Conservation (phyloP, 2,329 filamentous ascomycete species). For the Pseudogymnoascus sp. region DNA sequence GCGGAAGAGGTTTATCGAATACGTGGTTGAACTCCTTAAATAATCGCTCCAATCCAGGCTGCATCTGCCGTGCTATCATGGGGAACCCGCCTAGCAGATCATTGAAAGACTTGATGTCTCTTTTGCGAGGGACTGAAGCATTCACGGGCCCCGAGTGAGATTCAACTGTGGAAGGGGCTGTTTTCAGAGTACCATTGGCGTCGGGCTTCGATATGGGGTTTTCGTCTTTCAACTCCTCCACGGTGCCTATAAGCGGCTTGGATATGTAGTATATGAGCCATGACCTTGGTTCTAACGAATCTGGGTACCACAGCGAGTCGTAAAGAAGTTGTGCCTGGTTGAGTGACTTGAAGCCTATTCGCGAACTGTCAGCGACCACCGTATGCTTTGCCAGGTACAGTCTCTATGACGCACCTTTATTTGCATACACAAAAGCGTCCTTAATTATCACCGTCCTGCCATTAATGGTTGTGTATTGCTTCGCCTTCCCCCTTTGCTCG, state of each 20-base stretch:
- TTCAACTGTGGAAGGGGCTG: slow-evolving; percentile 13
- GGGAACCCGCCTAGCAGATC: slow-evolving; percentile 88
- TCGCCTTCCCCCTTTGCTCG: slow-evolving; percentile 85
- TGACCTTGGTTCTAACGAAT: slow-evolving; percentile 79
- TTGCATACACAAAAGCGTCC: slow-evolving; percentile 86
- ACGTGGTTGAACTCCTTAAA: slow-evolving; percentile 84
- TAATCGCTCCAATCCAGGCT: slow-evolving; percentile 77
- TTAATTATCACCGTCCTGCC: slow-evolving; percentile 90
- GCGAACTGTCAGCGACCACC: slow-evolving; percentile 22
- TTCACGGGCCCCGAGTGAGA: background rate
- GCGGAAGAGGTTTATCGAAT: slow-evolving; percentile 68
- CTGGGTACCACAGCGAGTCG: slow-evolving; percentile 81
- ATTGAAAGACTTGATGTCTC: slow-evolving; percentile 83
- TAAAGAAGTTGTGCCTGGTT: slow-evolving; percentile 80
- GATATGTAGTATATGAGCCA: slow-evolving; percentile 98
- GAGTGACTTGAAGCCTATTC: slow-evolving; percentile 75
- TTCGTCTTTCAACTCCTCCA: slow-evolving; percentile 50
- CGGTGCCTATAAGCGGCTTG: slow-evolving; percentile 72
- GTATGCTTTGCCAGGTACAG: background rate
- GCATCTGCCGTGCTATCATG: slow-evolving; percentile 94
- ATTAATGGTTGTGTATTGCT: slow-evolving; percentile 88
- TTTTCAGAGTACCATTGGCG: slow-evolving; percentile 12
- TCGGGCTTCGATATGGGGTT: slow-evolving; percentile 13
- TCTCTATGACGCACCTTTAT: slow-evolving; percentile 62
- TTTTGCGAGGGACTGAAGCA: slow-evolving; percentile 57